Evolutionary conservation across 345 rosid genomes (phyloP).

Genomic region (Arabis alpina): DNA sequence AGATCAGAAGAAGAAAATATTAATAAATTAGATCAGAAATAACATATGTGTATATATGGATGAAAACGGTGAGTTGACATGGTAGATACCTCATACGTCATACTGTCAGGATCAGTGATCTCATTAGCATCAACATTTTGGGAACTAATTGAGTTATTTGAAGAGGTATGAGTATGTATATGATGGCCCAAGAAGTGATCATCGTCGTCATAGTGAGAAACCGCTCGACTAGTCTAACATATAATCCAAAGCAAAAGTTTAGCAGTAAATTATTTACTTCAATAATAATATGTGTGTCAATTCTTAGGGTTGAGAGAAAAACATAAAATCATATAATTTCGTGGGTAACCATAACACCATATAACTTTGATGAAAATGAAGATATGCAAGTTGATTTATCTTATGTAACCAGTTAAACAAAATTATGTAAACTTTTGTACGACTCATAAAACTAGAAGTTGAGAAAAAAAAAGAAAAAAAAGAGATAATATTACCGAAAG

Average conservation of each 20-base stretch:
- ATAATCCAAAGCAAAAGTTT: not conserved
- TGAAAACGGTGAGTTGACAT: not conserved
- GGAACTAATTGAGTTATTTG: conserved; percentile 3
- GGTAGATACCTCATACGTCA: conserved; percentile 40
- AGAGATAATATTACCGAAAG: conserved; percentile 10
- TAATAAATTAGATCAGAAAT: too few species aligned
- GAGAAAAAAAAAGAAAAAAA: not conserved
- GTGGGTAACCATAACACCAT: too few species aligned
- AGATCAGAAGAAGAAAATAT: too few species aligned
- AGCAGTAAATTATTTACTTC: not conserved
- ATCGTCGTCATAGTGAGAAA: not conserved
- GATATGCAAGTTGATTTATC: too few species aligned
- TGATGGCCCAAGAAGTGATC: conserved; percentile 14
- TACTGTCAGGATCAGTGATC: not conserved
- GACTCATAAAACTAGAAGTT: not conserved
- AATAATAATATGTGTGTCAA: too few species aligned
- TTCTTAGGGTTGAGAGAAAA: too few species aligned
- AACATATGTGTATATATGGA: too few species aligned
- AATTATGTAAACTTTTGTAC: not conserved
- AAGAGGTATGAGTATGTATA: not conserved
- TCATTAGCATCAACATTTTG: conserved; percentile 1
- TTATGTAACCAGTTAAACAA: not conserved
- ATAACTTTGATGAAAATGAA: too few species aligned
- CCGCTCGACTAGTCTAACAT: conserved; percentile 18
- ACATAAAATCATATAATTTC: too few species aligned